Evolutionary conservation across 2,329 filamentous ascomycete genomes (phyloP), one percentile per base, ranked within the genome.

Genomic region (Fusarium papillatum): DNA sequence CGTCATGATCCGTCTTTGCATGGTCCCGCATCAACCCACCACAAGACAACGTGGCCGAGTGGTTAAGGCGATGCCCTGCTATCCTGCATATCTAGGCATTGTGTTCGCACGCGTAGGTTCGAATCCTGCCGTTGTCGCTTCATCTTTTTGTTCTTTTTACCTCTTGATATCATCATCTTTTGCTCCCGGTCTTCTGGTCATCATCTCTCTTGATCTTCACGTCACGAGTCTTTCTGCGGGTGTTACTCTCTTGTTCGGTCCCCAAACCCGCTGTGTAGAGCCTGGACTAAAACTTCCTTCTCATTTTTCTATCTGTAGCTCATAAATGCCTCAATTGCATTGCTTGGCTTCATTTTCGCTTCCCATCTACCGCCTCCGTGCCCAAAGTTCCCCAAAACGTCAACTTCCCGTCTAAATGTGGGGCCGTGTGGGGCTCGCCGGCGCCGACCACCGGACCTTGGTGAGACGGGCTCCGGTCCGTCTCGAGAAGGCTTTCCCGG

Each of bases 41-140:
- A 31, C 17, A 53, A 53, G 48, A 53, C 48, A 53, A 53, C 48
- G 48, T 53, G 48, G 48, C 48, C 48, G 48, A 53, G 48, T 53
- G 48, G 48, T 53, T 53, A 53, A 53, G 48, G 48, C 48, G 48
- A 53, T 53, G 48, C 48, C 48, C 48, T 53, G 48, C 48, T 53
- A 53, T 53, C 48, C 17, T 53, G 26, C 48, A 53, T 53, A 19
- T 11, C 10, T n/a, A 53, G 48, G 48, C 48, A 53, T 53, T 53
- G 48, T 53, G 48, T 53, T 53, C 48, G 48, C 48, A 53, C 48
- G 48, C 48, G 48, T 31, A 29, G 26, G 48, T 53, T 53, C 48
- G 48, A 53, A 53, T 53, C 48, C 26, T 29, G 48, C 26, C 48
- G 48, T 53, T 53, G 50, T 55, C 50, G 50, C 6, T 38, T 16